Conservation (phyloP, 345 rosid genomes). For the Ailanthus altissimus region DNA sequence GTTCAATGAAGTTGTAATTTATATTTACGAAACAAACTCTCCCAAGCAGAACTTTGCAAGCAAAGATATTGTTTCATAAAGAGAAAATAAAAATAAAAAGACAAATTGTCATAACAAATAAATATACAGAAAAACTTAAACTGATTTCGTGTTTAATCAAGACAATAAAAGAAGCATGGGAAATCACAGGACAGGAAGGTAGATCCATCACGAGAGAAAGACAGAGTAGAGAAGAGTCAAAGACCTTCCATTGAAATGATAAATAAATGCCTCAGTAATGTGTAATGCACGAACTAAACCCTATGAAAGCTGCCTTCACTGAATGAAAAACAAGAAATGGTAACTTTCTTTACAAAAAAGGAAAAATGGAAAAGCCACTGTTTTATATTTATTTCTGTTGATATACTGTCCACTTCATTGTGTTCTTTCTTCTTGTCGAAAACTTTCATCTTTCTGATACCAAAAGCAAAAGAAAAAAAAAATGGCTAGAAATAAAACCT, state of each 20-base stretch:
- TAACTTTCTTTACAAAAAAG: background rate
- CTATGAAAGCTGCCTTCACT: background rate
- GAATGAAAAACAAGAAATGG: background rate
- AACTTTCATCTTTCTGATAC: background rate
- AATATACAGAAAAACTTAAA: background rate
- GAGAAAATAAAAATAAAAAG: background rate
- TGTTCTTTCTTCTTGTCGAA: background rate
- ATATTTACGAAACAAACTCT: background rate
- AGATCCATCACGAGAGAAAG: slow-evolving; percentile 8
- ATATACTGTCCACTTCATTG: background rate
- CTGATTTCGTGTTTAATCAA: background rate
- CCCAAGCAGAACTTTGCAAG: background rate
- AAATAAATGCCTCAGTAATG: background rate
- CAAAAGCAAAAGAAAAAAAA: background rate
- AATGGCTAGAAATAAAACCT: background rate
- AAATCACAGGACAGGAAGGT: background rate
- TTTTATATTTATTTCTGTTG: background rate
- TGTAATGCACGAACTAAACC: background rate
- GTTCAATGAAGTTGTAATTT: background rate
- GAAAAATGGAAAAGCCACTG: background rate
- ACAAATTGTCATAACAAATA: background rate
- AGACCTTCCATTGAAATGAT: slow-evolving; percentile 5
- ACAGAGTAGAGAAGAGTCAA: background rate
- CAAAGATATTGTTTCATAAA: background rate
- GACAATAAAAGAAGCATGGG: background rate